Percentiles rank a stretch among this genome's conserved stretches.
Conservation (phyloP, 148 eudicot genomes). For the Nyssa sinensis region DNA sequence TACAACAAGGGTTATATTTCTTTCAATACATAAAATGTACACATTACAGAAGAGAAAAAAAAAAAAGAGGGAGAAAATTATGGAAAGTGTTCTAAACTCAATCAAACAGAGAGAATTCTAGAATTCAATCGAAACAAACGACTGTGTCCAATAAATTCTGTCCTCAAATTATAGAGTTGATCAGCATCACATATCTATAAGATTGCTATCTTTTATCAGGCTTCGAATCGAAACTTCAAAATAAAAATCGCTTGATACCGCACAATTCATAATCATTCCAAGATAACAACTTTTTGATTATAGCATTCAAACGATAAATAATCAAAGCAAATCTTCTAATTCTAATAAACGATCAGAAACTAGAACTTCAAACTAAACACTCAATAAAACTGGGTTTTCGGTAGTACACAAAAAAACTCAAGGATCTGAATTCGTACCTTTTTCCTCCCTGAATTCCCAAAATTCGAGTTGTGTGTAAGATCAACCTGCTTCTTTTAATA, state of each 20-base stretch:
- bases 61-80: no score
- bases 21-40: no score
- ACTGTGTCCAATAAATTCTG: no score
- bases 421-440: not conserved
- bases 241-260: no score
- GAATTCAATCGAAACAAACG: not conserved
- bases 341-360: not conserved
- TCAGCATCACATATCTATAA: not conserved
- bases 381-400: not conserved
- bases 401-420: not conserved
- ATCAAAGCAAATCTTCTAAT: not conserved
- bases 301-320: not conserved
- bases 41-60: no score
- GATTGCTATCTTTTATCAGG: not conserved
- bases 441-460: not conserved
- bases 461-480: not conserved
- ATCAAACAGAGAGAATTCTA: no score
- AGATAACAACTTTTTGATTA: not conserved
- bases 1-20: no score
- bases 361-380: not conserved
- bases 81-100: not conserved
- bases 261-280: no score
- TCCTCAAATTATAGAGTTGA: not conserved
- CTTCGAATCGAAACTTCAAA: not conserved
- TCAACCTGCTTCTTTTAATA: not conserved